These are phyloP conservation scores for Delitschia confertaspora DNA, from an alignment of 495 filamentous ascomycete species.

Conservation along the genomic window DNA sequence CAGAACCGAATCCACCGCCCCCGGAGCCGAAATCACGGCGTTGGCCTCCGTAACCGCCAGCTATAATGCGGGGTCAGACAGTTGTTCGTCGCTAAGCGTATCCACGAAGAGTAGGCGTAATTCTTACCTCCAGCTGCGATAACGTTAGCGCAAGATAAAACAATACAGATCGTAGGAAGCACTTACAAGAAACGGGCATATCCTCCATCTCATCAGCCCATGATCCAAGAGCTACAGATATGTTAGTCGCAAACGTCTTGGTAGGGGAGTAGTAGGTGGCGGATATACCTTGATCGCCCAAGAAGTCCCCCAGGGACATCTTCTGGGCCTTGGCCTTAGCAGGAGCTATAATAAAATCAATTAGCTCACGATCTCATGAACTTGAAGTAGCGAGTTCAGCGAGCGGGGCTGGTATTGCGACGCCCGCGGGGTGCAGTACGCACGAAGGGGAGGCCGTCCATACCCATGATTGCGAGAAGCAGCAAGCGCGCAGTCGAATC, in stretches of 20 bases:
- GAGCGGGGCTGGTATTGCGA: background rate
- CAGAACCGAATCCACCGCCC: conserved; percentile 39
- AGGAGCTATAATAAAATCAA: conserved; percentile 51
- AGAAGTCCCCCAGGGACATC: conserved; percentile 87
- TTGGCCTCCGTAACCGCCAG: conserved; percentile 38
- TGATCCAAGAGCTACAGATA: conserved; percentile 67
- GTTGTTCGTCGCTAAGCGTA: background rate
- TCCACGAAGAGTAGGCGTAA: too few relatives aligned
- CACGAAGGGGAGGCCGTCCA: conserved; percentile 27
- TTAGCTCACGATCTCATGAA: conserved; percentile 13
- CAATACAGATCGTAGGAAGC: conserved; percentile 19
- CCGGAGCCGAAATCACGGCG: conserved; percentile 40
- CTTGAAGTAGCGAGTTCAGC: too few relatives aligned
- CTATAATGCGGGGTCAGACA: conserved; percentile 1
- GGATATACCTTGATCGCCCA: conserved; percentile 75
- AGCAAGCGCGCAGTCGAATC: conserved; percentile 29
- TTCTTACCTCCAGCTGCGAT: conserved; percentile 28
- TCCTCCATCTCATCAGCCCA: conserved; percentile 99
- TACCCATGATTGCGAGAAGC: conserved; percentile 36
- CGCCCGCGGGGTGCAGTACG: conserved; percentile 1
- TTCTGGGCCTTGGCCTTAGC: conserved; percentile 80
- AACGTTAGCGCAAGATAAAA: conserved; percentile 16
- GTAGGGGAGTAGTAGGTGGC: conserved; percentile 18
- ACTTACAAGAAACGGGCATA: conserved; percentile 61
- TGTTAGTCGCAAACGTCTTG: conserved; percentile 31